A percentile compares a stretch with the other conserved stretches of the same genome.
phyloP scores from a whole-genome alignment of 345 rosid genomes.

The Eucalyptus leucophloia region DNA sequence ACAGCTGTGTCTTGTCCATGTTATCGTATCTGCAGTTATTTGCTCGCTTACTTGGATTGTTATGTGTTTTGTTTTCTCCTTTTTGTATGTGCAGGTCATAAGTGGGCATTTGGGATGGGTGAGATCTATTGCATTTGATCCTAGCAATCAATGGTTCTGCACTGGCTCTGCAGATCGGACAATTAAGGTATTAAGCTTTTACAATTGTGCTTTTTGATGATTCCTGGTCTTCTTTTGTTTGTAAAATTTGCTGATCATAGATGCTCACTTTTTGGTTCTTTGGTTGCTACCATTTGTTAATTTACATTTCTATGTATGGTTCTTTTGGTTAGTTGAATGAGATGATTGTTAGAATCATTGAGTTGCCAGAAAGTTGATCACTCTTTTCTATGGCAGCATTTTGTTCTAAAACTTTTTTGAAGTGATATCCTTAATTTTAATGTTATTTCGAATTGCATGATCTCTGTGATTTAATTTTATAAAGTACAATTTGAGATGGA shows the following conservation, averaged over 20 bases:
- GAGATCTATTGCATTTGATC: constrained; percentile 92
- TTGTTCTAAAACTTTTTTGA: not conserved
- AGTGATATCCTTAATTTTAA: not conserved
- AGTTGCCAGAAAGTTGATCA: not conserved
- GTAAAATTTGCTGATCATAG: not conserved
- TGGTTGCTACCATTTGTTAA: not conserved
- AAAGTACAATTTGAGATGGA: not conserved
- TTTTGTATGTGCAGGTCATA: constrained; percentile 43
- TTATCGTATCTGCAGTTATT: not conserved
- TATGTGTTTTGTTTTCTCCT: not conserved
- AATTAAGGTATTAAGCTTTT: constrained; percentile 51
- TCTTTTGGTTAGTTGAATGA: not conserved
- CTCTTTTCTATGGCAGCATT: not conserved
- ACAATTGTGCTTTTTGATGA: not conserved
- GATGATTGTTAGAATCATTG: not conserved
- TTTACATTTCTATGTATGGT: not conserved
- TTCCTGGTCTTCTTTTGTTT: not conserved
- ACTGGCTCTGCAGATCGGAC: constrained; percentile 99
- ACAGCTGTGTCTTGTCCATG: not conserved
- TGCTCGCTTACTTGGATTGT: not conserved
- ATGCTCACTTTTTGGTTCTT: not conserved
- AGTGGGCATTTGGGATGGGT: constrained; percentile 99
- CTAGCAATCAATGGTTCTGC: constrained; percentile 95
- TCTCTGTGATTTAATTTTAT: not conserved
- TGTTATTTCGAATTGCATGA: not conserved